Evolutionary conservation across 345 rosid genomes (phyloP).

Genomic region (Bruguiera parviflora): DNA sequence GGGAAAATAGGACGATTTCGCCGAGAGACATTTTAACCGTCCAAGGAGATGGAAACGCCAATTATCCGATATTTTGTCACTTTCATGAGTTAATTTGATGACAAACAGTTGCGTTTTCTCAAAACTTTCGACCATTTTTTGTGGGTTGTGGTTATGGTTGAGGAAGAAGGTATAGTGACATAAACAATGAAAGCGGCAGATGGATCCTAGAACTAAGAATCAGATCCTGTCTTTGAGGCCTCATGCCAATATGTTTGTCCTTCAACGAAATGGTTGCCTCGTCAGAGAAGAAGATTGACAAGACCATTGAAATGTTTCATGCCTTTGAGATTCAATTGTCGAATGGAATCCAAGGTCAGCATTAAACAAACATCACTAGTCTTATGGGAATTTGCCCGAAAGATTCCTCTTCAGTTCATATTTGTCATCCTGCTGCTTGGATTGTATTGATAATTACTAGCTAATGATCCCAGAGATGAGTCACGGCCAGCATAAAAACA

Average conservation of each 20-base stretch:
- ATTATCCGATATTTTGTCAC: background rate
- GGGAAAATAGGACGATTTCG: constrained; percentile 16
- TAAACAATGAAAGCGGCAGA: background rate
- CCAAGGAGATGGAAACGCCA: constrained; percentile 25
- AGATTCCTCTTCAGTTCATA: too few species aligned
- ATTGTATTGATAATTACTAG: too few species aligned
- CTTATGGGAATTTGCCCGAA: too few species aligned
- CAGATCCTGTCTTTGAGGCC: background rate
- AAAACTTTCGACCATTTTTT: too few species aligned
- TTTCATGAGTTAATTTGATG: too few species aligned
- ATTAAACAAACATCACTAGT: too few species aligned
- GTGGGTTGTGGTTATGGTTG: background rate
- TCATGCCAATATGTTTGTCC: background rate
- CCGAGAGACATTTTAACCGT: constrained; percentile 26
- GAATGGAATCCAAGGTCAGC: background rate
- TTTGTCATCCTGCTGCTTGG: too few species aligned
- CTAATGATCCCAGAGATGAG: too few species aligned
- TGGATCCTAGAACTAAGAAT: background rate
- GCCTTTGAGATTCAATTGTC: background rate
- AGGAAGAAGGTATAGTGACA: background rate
- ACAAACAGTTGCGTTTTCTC: too few species aligned
- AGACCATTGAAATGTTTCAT: background rate
- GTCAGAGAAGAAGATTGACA: background rate
- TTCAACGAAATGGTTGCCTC: too few species aligned
- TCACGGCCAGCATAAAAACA: too few species aligned